Percentiles rank a stretch among this genome's conserved stretches.
Evolutionary conservation across 169 alveolate species (phyloP).

Genomic region (Cyclospora cayetanensis): DNA sequence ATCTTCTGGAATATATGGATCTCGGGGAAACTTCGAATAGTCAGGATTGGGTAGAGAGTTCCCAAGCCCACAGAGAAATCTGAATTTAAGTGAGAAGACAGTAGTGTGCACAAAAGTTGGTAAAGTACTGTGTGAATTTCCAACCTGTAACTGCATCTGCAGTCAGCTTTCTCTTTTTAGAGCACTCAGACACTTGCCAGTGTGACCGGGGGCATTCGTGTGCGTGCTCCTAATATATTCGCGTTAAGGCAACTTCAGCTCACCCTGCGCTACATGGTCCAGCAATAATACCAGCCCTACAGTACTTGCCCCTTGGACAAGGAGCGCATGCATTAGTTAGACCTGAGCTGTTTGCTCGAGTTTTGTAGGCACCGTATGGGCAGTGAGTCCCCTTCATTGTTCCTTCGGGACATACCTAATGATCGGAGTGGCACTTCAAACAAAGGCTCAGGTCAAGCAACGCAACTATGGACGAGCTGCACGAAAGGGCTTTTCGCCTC

Average conservation of each 20-base stretch:
- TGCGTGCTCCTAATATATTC: no score
- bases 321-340: constrained; percentile 17
- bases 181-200: not conserved
- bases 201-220: no score
- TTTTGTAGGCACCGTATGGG: constrained; percentile 34
- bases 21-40: constrained; percentile 39
- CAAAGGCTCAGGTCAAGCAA: no score
- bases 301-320: constrained; percentile 50
- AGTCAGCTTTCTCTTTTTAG: not conserved
- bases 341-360: not conserved
- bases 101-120: no score
- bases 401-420: constrained; percentile 52
- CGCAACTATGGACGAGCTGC: no score
- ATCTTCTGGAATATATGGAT: constrained; percentile 5
- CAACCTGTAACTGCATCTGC: no score
- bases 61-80: constrained; percentile 37
- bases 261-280: constrained; percentile 43
- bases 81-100: no score
- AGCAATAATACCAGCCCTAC: constrained; percentile 27
- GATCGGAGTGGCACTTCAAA: no score
- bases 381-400: constrained; percentile 42
- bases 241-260: not conserved
- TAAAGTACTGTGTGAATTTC: no score
- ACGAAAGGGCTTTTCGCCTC: no score
- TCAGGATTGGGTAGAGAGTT: constrained; percentile 44